Conservation (phyloP, 768 basidiomycete genomes). For the Trichaptum fuscoviolaceum region DNA sequence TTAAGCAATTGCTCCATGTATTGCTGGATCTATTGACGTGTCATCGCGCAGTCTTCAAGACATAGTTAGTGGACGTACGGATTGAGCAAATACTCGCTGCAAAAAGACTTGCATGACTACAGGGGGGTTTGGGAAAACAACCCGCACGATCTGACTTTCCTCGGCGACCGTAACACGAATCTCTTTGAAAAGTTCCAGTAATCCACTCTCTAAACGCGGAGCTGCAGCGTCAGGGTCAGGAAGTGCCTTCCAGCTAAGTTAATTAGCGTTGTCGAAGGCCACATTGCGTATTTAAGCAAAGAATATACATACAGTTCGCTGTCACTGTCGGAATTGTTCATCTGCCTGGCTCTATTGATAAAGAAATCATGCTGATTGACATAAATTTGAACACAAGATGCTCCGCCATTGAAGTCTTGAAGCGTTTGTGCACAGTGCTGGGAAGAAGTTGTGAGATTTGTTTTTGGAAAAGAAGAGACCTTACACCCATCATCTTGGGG, state of each 20-base stretch:
- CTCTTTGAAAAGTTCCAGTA: conserved; percentile 76
- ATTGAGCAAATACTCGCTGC: conserved; percentile 96
- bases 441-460: conserved; percentile 9
- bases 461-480: conserved; percentile 21
- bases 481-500: conserved; percentile 98
- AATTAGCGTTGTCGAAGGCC: conserved; percentile 5
- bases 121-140: conserved; percentile 94
- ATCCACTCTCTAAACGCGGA: conserved; percentile 74
- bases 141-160: conserved; percentile 96
- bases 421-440: conserved; percentile 97
- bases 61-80: conserved; percentile 46
- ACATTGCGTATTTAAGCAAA: not conserved
- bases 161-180: conserved; percentile 90
- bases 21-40: conserved; percentile 76
- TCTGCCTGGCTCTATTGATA: conserved; percentile 83
- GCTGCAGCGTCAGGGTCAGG: conserved; percentile 74
- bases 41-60: conserved; percentile 4
- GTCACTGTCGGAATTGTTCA: conserved; percentile 44
- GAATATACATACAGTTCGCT: conserved; percentile 43
- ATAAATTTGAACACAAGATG: conserved; percentile 96
- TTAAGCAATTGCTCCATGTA: conserved; percentile 88
- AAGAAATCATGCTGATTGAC: conserved; percentile 99
- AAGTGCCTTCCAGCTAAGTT: conserved; percentile 69
- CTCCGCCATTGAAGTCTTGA: conserved; percentile 95
- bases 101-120: conserved; percentile 98